Evolutionary conservation across 306 rosid genomes (phyloP).

Genomic region (Geum urbanum): DNA sequence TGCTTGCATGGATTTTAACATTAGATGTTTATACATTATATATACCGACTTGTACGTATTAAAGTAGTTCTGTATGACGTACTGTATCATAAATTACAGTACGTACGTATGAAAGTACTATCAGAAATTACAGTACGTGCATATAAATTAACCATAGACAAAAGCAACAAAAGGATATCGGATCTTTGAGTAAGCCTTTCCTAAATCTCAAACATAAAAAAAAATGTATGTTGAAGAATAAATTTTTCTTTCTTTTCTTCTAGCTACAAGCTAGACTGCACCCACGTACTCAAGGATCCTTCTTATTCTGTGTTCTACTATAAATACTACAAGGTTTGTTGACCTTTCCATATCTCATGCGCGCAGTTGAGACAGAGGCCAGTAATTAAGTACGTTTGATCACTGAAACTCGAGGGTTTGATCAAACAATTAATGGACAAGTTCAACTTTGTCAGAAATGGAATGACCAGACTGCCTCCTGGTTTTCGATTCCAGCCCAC

Average conservation of each 20-base stretch:
- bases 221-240: neutral
- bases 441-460: conserved; percentile 46
- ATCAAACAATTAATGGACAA: conserved; percentile 36
- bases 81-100: neutral
- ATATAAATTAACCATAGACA: neutral
- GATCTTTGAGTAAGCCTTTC: neutral
- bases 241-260: neutral
- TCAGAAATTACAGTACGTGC: neutral
- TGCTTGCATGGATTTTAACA: neutral
- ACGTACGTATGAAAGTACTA: neutral
- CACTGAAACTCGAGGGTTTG: neutral
- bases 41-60: neutral
- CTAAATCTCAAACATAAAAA: neutral
- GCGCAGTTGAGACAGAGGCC: neutral
- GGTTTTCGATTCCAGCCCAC: conserved; percentile 96
- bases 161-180: neutral
- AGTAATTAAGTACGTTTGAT: neutral
- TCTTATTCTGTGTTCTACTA: conserved; percentile 13
- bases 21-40: neutral
- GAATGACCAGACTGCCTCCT: conserved; percentile 73
- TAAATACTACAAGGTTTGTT: conserved; percentile 27
- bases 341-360: neutral
- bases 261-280: no score
- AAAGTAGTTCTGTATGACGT: neutral
- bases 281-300: conserved; percentile 1